Conservation (phyloP, 2,329 filamentous ascomycete genomes). For the Zasmidium citrigriseum region DNA sequence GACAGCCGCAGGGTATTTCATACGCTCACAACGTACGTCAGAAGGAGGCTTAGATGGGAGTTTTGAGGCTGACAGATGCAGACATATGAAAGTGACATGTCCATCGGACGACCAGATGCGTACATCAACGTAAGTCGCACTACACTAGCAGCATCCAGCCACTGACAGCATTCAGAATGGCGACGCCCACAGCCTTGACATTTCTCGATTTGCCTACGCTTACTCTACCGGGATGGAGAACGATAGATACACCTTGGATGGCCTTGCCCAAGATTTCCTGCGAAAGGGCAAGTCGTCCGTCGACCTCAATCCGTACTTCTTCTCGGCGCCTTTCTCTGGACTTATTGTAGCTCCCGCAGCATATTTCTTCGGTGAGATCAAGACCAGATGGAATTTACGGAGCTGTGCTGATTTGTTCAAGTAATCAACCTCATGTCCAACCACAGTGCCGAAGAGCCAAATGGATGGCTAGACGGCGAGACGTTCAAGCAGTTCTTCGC, state of each 20-base stretch:
- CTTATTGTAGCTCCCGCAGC: slow-evolving; percentile 28
- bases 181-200: slow-evolving; percentile 26
- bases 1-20: slow-evolving; percentile 26
- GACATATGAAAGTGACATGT: slow-evolving; percentile 36
- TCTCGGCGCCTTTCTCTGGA: slow-evolving; percentile 30
- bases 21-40: slow-evolving; percentile 38
- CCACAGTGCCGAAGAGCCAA: slow-evolving; percentile 24
- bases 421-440: slow-evolving; percentile 31
- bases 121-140: slow-evolving; percentile 16
- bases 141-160: no score
- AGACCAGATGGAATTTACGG: no score
- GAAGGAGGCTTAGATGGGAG: neutral
- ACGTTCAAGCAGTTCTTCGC: slow-evolving; percentile 28
- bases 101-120: slow-evolving; percentile 25
- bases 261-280: slow-evolving; percentile 17
- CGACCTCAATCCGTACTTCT: slow-evolving; percentile 35
- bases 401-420: no score
- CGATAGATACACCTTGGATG: slow-evolving; percentile 24
- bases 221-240: slow-evolving; percentile 19
- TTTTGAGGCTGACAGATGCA: slow-evolving; percentile 5
- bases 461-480: slow-evolving; percentile 25
- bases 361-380: slow-evolving; percentile 33
- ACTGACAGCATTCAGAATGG: slow-evolving; percentile 15
- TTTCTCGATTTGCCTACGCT: slow-evolving; percentile 20
- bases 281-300: slow-evolving; percentile 27